A percentile compares a stretch with the other conserved stretches of the same genome.
These are phyloP conservation scores for Hanseniaspora gamundiae DNA, from an alignment of 1,139 yeast genomes.

Conservation along the genomic window DNA sequence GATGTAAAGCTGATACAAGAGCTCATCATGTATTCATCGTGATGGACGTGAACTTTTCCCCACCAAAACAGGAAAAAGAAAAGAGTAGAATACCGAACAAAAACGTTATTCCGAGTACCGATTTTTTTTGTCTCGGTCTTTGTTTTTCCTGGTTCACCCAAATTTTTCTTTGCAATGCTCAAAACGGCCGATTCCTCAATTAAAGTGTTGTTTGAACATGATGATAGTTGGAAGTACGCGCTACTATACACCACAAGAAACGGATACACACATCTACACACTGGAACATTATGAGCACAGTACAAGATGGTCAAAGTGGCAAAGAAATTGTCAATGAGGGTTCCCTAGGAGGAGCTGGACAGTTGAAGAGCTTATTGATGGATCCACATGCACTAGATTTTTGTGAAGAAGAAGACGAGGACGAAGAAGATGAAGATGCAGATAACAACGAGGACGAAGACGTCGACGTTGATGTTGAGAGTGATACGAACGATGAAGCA, in stretches of 20 bases:
- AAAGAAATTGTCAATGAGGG: background rate
- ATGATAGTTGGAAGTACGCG: too few species aligned
- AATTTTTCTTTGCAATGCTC: background rate
- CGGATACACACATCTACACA: too few species aligned
- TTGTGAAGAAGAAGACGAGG: conserved; percentile 13
- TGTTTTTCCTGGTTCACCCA: background rate
- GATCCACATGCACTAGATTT: conserved; percentile 21
- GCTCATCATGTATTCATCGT: too few species aligned
- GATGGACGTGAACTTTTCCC: too few species aligned
- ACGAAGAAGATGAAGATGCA: background rate
- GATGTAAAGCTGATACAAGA: too few species aligned
- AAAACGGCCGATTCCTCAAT: too few species aligned
- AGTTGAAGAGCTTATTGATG: conserved; percentile 15
- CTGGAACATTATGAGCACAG: too few species aligned
- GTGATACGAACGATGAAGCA: background rate
- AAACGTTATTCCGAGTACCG: too few species aligned
- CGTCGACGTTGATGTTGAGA: background rate
- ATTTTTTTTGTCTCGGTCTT: background rate
- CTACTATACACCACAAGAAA: too few species aligned
- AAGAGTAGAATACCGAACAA: too few species aligned
- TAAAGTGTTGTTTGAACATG: too few species aligned
- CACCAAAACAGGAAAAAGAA: too few species aligned
- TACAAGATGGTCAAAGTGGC: background rate
- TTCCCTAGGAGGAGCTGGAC: background rate
- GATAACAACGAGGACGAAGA: background rate